phyloP scores from a whole-genome alignment of 345 rosid species.

The Boechera divaricarpa region DNA sequence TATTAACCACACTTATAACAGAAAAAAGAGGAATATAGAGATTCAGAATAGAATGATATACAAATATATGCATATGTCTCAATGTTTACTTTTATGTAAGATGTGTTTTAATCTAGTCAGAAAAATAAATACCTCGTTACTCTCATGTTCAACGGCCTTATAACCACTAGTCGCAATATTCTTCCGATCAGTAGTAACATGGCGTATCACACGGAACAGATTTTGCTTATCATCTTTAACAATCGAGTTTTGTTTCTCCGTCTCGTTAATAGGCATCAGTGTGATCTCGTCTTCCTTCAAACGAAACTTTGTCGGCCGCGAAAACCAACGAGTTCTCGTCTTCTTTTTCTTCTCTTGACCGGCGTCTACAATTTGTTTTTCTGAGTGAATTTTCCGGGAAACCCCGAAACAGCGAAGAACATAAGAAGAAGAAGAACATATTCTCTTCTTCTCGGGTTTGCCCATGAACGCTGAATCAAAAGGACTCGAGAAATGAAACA shows the following conservation, averaged over 20 bases:
- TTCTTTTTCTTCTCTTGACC: constrained; percentile 19
- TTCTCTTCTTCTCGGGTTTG: constrained; percentile 37
- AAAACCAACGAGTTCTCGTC: constrained; percentile 33
- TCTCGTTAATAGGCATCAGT: constrained; percentile 41
- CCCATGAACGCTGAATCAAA: constrained; percentile 41
- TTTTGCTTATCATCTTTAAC: constrained; percentile 24
- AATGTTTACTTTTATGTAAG: neutral
- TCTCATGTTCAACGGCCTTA: constrained; percentile 40
- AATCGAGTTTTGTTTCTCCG: constrained; percentile 4
- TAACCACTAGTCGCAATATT: neutral
- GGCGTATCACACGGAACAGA: constrained; percentile 16
- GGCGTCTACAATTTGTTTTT: constrained; percentile 4
- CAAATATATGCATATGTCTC: too few relatives aligned
- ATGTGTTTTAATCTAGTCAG: too few relatives aligned
- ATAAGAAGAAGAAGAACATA: constrained; percentile 28
- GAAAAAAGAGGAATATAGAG: too few relatives aligned
- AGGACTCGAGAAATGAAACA: neutral
- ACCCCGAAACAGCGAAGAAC: constrained; percentile 57
- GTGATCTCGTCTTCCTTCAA: constrained; percentile 44
- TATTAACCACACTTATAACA: too few relatives aligned
- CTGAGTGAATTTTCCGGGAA: constrained; percentile 38
- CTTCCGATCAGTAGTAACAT: constrained; percentile 19
- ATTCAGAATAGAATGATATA: too few relatives aligned
- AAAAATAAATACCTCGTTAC: constrained; percentile 32
- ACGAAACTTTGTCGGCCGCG: constrained; percentile 29